Percentiles rank a stretch among this genome's conserved stretches.
phyloP scores from a whole-genome alignment of 148 eudicot species.

The Chenopodium quinoa region DNA sequence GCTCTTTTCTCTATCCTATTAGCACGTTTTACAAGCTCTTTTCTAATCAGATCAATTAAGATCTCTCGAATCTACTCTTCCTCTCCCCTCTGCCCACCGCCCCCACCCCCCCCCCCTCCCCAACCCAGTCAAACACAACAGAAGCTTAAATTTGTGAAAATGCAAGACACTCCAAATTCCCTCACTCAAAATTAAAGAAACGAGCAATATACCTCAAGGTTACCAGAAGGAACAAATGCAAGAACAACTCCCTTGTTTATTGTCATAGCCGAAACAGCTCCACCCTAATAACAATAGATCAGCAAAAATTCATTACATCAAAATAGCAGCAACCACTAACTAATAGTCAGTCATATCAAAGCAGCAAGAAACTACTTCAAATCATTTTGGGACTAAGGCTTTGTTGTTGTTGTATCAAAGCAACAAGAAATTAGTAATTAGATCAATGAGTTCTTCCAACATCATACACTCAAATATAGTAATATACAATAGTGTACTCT shows the following conservation, averaged over 20 bases:
- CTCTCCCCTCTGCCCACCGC: not conserved
- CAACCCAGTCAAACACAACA: not conserved
- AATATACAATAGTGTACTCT: not conserved
- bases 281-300: conserved; percentile 59
- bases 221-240: conserved; percentile 88
- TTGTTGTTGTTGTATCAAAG: conserved; percentile 1
- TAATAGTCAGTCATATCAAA: conserved; percentile 1
- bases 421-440: not conserved
- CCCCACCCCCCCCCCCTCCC: not conserved
- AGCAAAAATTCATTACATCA: conserved; percentile 12
- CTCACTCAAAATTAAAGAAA: not conserved
- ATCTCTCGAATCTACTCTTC: no score
- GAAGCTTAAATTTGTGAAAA: not conserved
- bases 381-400: no score
- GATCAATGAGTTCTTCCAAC: not conserved
- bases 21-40: not conserved
- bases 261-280: conserved; percentile 92
- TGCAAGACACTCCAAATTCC: not conserved
- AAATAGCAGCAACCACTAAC: not conserved
- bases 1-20: not conserved
- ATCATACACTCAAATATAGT: not conserved
- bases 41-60: no score
- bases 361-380: not conserved
- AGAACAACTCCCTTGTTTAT: conserved; percentile 84
- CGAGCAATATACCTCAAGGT: conserved; percentile 56